A percentile compares a stretch with the other conserved stretches of the same genome.
phyloP scores from a whole-genome alignment of 2,329 filamentous ascomycete genomes.

The Phyllosticta citriasiana region DNA sequence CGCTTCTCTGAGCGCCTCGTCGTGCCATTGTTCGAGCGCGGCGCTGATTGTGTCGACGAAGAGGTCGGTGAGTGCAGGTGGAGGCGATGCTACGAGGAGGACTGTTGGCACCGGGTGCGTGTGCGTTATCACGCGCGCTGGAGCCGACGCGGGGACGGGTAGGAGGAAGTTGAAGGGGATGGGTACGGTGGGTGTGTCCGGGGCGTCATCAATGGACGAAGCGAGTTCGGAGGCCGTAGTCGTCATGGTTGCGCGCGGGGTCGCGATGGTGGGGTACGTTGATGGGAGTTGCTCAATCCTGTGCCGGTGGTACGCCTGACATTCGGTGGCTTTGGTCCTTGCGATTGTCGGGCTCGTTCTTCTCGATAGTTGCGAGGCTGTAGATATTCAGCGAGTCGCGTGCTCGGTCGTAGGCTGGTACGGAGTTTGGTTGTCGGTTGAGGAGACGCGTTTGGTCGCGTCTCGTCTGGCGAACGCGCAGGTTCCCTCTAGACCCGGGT shows the following conservation, averaged over 20 bases:
- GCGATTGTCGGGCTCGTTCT: too few relatives aligned
- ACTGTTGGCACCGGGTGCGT: background rate
- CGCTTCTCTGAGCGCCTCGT: background rate
- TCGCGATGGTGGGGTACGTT: background rate
- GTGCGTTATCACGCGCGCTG: background rate
- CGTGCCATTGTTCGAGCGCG: background rate
- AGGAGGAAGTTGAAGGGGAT: slow-evolving; percentile 9
- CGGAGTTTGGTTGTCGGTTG: background rate
- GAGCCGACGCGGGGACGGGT: background rate
- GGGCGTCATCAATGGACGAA: background rate
- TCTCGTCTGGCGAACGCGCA: background rate
- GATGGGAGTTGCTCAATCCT: background rate
- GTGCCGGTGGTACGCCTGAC: too few relatives aligned
- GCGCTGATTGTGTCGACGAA: background rate
- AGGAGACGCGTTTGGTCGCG: background rate
- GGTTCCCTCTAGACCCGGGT: background rate
- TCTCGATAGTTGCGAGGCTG: too few relatives aligned
- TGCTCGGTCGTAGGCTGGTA: too few relatives aligned
- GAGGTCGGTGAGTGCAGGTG: slow-evolving; percentile 1
- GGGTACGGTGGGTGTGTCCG: background rate
- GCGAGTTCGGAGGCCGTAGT: background rate
- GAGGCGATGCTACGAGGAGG: background rate
- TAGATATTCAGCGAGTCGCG: too few relatives aligned
- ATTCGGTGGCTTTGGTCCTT: too few relatives aligned
- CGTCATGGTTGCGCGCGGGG: background rate